phyloP scores from a whole-genome alignment of 306 rosid species.

The Medicago arabica region DNA sequence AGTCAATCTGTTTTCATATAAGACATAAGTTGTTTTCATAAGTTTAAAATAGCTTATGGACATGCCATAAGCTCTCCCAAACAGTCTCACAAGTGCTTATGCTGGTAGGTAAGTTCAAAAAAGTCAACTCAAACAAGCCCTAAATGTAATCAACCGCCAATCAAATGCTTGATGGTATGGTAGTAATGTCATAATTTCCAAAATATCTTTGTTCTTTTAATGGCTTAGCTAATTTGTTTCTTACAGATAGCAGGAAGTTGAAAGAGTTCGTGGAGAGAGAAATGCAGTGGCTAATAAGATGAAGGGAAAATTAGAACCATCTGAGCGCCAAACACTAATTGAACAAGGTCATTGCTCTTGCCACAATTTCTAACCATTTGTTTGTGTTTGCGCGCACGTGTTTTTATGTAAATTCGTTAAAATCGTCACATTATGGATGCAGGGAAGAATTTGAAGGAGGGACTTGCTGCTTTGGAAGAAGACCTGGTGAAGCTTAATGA shows the following conservation, averaged over 20 bases:
- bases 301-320: slow-evolving; percentile 88
- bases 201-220: slow-evolving; percentile 45
- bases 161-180: too few species aligned
- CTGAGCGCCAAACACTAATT: slow-evolving; percentile 77
- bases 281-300: slow-evolving; percentile 89
- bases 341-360: slow-evolving; percentile 72
- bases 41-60: too few species aligned
- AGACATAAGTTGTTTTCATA: too few species aligned
- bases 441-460: slow-evolving; percentile 96
- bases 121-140: too few species aligned
- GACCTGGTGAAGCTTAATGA: slow-evolving; percentile 76
- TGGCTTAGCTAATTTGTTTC: slow-evolving; percentile 70
- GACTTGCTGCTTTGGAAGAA: slow-evolving; percentile 77
- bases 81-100: too few species aligned
- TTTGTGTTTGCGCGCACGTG: not conserved
- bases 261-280: slow-evolving; percentile 91
- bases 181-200: too few species aligned
- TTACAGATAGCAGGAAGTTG: slow-evolving; percentile 98
- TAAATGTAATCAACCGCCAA: too few species aligned
- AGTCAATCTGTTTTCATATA: too few species aligned
- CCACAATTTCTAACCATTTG: slow-evolving; percentile 17
- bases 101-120: too few species aligned
- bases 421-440: slow-evolving; percentile 18
- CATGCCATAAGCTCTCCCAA: too few species aligned
- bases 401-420: slow-evolving; percentile 20